phyloP scores from a whole-genome alignment of 495 filamentous ascomycete genomes.

The Tetracladium marchalianum region DNA sequence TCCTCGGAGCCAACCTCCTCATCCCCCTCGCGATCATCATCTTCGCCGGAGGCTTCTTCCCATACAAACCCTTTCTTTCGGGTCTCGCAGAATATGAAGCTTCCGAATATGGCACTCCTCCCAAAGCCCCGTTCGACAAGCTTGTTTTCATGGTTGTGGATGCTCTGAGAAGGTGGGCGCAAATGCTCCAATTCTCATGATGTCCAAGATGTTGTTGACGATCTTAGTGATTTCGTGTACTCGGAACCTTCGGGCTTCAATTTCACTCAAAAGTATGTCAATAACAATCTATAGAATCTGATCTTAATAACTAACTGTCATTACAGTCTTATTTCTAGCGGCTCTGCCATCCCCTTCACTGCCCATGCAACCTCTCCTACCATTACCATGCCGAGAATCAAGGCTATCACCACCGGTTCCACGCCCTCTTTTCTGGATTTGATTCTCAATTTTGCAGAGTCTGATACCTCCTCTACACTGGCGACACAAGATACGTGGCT shows the following conservation, averaged over 20 bases:
- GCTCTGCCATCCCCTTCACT: conserved; percentile 83
- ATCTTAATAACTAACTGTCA: conserved; percentile 11
- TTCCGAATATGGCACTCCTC: conserved; percentile 34
- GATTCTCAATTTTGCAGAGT: conserved; percentile 93
- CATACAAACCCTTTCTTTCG: conserved; percentile 86
- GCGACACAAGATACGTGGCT: conserved; percentile 90
- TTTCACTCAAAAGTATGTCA: conserved; percentile 75
- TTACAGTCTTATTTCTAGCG: conserved; percentile 68
- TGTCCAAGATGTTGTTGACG: conserved; percentile 4
- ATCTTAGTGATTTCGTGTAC: conserved; percentile 85
- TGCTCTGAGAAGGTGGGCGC: conserved; percentile 71
- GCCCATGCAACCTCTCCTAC: conserved; percentile 94
- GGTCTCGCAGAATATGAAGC: conserved; percentile 62
- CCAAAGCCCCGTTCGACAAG: conserved; percentile 67
- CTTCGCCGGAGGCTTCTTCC: conserved; percentile 93
- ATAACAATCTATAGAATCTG: neutral
- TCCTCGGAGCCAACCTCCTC: conserved; percentile 61
- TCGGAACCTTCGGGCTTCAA: conserved; percentile 68
- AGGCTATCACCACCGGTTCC: conserved; percentile 94
- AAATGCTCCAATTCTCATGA: neutral
- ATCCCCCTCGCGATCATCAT: conserved; percentile 66
- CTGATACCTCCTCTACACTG: conserved; percentile 78
- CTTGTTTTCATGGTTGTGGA: conserved; percentile 97
- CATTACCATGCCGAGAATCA: conserved; percentile 96
- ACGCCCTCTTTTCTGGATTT: conserved; percentile 95